Base-by-base conservation (phyloP, 441 rosid species). In the Croton laevigatus region DNA sequence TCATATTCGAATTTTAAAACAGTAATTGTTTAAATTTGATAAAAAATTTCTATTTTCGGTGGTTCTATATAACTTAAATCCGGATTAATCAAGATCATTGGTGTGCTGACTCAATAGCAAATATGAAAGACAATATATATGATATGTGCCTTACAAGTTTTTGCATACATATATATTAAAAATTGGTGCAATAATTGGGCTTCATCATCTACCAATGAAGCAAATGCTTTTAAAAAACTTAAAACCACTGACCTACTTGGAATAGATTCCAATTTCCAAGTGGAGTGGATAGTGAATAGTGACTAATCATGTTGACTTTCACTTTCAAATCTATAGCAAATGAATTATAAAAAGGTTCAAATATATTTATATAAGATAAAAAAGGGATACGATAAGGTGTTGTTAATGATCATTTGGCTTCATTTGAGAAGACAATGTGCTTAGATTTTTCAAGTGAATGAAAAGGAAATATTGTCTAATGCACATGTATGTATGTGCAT, bases 201-300 rank as follows among this genome's bases (percentile, higher is more conserved):
- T 57, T 61, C 32, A 34, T 36, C 66, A 52, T 42, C 45, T 5
- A 38, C 2, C 32, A 27, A 27, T 62, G 32, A 68, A 68, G 45
- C 44, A 57, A n/a, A n/a, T n/a, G n/a, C n/a, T n/a, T 63, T n/a
- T 14, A 27, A 20, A 14, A 37, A 2, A 42, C 48, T n/a, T 42
- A 13, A 20, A 51, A 66, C 14, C 51, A 34, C 22, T 37, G 68
- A 70, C 34, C 61, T 51, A 59, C 59, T 73, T 16, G 71, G 62
- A 75, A 68, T 71, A 52, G 59, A 71, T 72, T 75, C 78, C 70
- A 45, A 80, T 77, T 77, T 73, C 76, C 68, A 45, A 82, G 78
- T 77, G 85, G 81, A 73, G 75, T 69, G 71, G 68, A 73, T 76
- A 74, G 55, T 49, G 70, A 71, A 66, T 63, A 57, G 51, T 62